Percentiles rank a stretch among this genome's conserved stretches.
These are phyloP conservation scores for Cladorrhinum samala DNA, from an alignment of 495 filamentous ascomycete species.

Conservation along the genomic window DNA sequence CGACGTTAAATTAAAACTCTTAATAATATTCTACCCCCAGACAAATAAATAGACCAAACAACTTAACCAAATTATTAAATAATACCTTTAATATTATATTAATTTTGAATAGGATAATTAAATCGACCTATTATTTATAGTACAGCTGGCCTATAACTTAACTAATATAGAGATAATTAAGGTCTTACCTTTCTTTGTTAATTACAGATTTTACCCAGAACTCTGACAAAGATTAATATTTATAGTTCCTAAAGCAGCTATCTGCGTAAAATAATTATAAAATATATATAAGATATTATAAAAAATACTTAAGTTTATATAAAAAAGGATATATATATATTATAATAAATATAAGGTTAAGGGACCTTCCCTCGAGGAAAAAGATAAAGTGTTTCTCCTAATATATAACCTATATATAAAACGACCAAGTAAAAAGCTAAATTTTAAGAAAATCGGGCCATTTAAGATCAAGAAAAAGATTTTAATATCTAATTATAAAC, in stretches of 20 bases:
- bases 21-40: constrained; percentile 26
- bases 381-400: neutral
- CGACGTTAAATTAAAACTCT: constrained; percentile 15
- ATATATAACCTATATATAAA: neutral
- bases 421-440: neutral
- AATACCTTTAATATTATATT: constrained; percentile 3
- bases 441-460: neutral
- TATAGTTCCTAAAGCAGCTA: neutral
- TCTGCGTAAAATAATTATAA: neutral
- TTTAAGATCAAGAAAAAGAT: neutral
- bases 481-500: neutral
- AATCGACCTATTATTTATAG: constrained; percentile 4
- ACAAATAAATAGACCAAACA: constrained; percentile 2
- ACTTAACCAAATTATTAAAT: constrained; percentile 14
- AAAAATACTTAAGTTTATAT: neutral
- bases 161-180: neutral
- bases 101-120: constrained; percentile 11
- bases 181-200: constrained; percentile 1
- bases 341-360: neutral
- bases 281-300: neutral
- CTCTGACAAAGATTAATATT: neutral
- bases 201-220: neutral
- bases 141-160: constrained; percentile 7
- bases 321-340: neutral
- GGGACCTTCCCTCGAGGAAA: neutral